Evolutionary conservation across 1,139 yeast species (phyloP).

Genomic region (Trichomonascaceae sp.): DNA sequence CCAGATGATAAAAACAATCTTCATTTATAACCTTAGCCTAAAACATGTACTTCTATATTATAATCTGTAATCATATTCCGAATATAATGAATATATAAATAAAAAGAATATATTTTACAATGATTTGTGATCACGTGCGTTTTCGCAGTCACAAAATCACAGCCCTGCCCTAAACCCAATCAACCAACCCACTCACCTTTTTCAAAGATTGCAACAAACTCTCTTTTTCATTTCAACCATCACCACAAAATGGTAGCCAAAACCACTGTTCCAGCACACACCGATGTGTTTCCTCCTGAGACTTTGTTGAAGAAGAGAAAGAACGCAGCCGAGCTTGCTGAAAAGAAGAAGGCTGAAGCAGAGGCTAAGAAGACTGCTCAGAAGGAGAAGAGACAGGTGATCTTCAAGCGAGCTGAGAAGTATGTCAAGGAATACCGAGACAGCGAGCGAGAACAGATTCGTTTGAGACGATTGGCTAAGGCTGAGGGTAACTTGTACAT

Average conservation of each 20-base stretch:
- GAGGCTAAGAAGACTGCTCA: constrained; percentile 86
- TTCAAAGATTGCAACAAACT: not conserved
- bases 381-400: constrained; percentile 80
- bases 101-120: no score
- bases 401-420: constrained; percentile 97
- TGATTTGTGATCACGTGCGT: not conserved
- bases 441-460: constrained; percentile 87
- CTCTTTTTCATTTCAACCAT: not conserved
- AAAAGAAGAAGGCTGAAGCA: constrained; percentile 41
- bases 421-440: constrained; percentile 95
- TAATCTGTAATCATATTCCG: no score
- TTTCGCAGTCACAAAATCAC: not conserved
- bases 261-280: constrained; percentile 27
- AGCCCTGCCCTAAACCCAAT: not conserved
- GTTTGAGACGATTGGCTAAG: constrained; percentile 95
- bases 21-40: no score
- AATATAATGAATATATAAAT: not conserved
- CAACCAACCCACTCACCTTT: not conserved
- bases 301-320: constrained; percentile 94
- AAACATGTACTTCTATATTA: no score
- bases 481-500: constrained; percentile 87
- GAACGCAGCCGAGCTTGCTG: constrained; percentile 43
- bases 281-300: constrained; percentile 66
- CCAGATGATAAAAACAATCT: no score
- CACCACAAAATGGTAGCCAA: constrained; percentile 19